Percentiles rank a stretch among this genome's conserved stretches.
phyloP scores from a whole-genome alignment of 495 filamentous ascomycete genomes.

The Tuber microsphaerosporum region DNA sequence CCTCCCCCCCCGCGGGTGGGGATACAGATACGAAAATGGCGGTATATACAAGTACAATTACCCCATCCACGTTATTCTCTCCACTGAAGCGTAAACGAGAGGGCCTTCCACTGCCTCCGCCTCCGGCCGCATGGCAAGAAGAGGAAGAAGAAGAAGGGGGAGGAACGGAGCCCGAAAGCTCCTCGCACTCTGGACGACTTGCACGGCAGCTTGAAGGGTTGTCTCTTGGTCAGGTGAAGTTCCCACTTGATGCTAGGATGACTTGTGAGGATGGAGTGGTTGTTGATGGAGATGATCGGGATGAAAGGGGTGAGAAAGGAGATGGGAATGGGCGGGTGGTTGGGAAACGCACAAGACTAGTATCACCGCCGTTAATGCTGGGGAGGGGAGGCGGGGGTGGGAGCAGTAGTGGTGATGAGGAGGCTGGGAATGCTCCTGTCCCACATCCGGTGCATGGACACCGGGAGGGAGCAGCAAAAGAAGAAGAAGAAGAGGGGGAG shows the following conservation, averaged over 20 bases:
- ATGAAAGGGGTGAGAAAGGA: constrained; percentile 15
- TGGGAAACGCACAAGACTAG: constrained; percentile 7
- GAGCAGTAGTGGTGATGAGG: neutral
- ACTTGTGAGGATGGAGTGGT: constrained; percentile 11
- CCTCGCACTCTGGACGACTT: constrained; percentile 19
- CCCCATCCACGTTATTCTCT: constrained; percentile 11
- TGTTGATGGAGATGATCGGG: neutral
- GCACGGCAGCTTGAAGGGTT: constrained; percentile 27
- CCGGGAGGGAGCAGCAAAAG: neutral
- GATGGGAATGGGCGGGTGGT: neutral
- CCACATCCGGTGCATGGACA: neutral
- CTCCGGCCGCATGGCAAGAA: neutral
- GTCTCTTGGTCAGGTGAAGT: constrained; percentile 8
- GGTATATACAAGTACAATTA: neutral
- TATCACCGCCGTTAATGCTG: constrained; percentile 1
- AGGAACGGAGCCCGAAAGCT: constrained; percentile 2
- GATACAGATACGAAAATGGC: neutral
- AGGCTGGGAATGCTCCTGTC: neutral
- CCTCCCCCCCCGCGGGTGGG: neutral
- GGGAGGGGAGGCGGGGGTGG: neutral
- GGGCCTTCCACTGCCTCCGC: constrained; percentile 9
- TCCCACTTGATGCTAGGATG: constrained; percentile 3
- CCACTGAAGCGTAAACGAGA: constrained; percentile 33
- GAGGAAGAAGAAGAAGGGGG: constrained; percentile 8
- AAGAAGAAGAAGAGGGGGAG: constrained; percentile 28